These are phyloP conservation scores for Glutinoglossum americanum DNA, from an alignment of 495 filamentous ascomycete species.

Conservation along the genomic window DNA sequence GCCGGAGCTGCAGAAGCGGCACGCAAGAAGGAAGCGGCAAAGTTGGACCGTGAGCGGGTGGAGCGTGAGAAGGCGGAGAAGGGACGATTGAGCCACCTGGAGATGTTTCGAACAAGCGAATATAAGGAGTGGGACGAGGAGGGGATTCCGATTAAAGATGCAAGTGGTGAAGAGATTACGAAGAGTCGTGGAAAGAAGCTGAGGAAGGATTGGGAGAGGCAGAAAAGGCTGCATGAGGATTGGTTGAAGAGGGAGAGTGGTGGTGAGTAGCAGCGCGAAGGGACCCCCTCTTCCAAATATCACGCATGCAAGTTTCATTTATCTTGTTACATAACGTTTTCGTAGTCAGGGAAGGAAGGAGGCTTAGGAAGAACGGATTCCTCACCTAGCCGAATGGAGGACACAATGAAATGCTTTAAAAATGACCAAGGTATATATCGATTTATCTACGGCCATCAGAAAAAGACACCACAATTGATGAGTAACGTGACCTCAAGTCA, in stretches of 20 bases:
- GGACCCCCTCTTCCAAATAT: neutral
- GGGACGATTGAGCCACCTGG: slow-evolving; percentile 25
- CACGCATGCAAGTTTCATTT: neutral
- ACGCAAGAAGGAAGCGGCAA: slow-evolving; percentile 29
- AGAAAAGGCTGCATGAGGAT: slow-evolving; percentile 68
- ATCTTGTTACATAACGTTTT: neutral
- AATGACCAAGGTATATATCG: neutral
- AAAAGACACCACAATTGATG: neutral
- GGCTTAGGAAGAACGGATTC: neutral
- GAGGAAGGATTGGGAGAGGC: slow-evolving; percentile 76
- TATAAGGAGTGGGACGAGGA: slow-evolving; percentile 72
- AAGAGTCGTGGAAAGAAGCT: slow-evolving; percentile 71
- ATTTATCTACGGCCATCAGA: neutral
- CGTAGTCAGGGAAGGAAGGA: neutral
- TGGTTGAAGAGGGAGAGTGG: slow-evolving; percentile 23
- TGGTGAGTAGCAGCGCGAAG: slow-evolving; percentile 10
- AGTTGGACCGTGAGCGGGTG: slow-evolving; percentile 23
- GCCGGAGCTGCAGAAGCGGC: slow-evolving; percentile 25
- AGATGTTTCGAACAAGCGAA: slow-evolving; percentile 35
- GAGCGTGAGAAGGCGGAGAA: slow-evolving; percentile 37
- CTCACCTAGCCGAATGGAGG: neutral
- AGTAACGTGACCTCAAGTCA: neutral
- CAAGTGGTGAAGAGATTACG: slow-evolving; percentile 54
- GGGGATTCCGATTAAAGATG: slow-evolving; percentile 58
- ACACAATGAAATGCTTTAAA: neutral